Base-by-base conservation (phyloP, 2,329 filamentous ascomycete genomes). In the Colletotrichum scovillei region DNA sequence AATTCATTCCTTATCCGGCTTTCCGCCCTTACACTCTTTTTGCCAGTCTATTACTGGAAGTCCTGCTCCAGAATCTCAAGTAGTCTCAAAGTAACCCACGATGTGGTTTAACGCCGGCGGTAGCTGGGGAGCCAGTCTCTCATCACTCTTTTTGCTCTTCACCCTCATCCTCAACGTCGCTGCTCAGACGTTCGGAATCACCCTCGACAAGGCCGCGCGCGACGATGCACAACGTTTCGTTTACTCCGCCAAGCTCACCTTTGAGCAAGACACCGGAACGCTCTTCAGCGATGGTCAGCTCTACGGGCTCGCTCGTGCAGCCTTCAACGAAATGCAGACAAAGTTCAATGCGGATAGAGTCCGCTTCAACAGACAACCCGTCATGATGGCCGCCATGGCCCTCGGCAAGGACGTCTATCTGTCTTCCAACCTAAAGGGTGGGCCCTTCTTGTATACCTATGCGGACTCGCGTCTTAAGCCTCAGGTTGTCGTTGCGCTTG, bases 351-450 rank as follows among this genome's bases (percentile, higher is more conserved):
- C 24, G 7, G 35, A 62, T 19, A 7, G 1, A 9, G 19, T 62
- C 2, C 35, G 8, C 16, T 3, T 5, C 9, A 1, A 12, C 12
- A 8, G 3, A n/a, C 58, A 62, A 26, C 58, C 58, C 4, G 58
- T n/a, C 35, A 46, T 62, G 58, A 46, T 62, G 58, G 58, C 24
- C 19, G 58, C 58, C 58, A 46, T 62, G 58, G 16, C 58, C 16
- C n/a, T 62, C 35, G 58, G 38, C 14, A 46, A 62, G 4, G 22
- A 62, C 24, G 7, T 62, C 35, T 62, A 62, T 19, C 22, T 62
- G 14, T 30, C 58, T 12, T 62, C 38, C 24, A 22, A 12, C 38
- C 7, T 62, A 7, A 28, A 30, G 8, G 35, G 35, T 11, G 38
- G 38, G 1, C 16, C 58, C 1, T 62, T 46, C 58, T 5, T 62